Conservation (phyloP, 306 rosid genomes). For the Prunus mume region DNA sequence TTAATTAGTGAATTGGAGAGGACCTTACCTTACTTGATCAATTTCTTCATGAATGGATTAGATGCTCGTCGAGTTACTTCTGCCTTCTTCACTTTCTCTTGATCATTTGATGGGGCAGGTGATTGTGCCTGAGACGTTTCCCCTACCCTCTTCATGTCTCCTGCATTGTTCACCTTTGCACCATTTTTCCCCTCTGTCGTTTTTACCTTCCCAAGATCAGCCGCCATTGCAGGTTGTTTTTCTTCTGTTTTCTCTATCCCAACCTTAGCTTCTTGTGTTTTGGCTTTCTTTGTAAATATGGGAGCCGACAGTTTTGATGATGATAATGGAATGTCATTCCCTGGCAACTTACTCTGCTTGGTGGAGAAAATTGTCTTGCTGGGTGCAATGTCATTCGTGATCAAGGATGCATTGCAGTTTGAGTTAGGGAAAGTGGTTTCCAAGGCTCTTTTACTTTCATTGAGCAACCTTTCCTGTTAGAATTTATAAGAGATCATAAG, state of each 20-base stretch:
- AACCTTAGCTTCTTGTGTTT: slow-evolving; percentile 43
- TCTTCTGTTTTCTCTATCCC: slow-evolving; percentile 28
- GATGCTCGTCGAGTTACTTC: slow-evolving; percentile 47
- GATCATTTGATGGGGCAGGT: slow-evolving; percentile 32
- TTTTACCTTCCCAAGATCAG: slow-evolving; percentile 34
- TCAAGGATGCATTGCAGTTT: slow-evolving; percentile 28
- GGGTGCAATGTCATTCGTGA: slow-evolving; percentile 26
- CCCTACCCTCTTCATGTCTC: slow-evolving; percentile 39
- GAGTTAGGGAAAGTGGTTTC: slow-evolving; percentile 32
- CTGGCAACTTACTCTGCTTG: slow-evolving; percentile 33
- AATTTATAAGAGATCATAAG: slow-evolving; percentile 10
- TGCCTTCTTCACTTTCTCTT: slow-evolving; percentile 32
- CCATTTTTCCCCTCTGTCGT: slow-evolving; percentile 21
- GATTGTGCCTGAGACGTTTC: slow-evolving; percentile 28
- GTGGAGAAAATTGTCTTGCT: slow-evolving; percentile 21
- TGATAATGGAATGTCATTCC: slow-evolving; percentile 31
- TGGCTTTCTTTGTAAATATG: slow-evolving; percentile 52
- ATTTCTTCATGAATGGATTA: slow-evolving; percentile 85
- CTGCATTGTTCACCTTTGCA: slow-evolving; percentile 17
- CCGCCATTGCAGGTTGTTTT: slow-evolving; percentile 22
- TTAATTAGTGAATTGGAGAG: slow-evolving; percentile 1
- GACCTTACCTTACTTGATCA: slow-evolving; percentile 45
- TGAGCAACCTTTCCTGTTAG: slow-evolving; percentile 68
- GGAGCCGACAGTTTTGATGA: slow-evolving; percentile 59
- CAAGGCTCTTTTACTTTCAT: slow-evolving; percentile 37